Conservation (phyloP, 306 rosid species). For the Quercus suber region DNA sequence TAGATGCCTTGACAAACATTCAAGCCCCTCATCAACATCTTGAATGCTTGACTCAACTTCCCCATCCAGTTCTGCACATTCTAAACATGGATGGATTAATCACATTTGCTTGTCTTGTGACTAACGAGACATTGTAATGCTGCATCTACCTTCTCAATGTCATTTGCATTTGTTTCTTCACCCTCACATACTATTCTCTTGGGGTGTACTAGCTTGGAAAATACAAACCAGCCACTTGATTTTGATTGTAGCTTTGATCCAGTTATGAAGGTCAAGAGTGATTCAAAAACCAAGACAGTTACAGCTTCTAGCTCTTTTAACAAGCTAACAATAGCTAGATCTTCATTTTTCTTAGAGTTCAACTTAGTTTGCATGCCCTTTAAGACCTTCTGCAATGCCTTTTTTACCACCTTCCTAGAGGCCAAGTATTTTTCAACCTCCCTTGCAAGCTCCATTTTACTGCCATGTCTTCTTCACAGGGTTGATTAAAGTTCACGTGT, state of each 20-base stretch:
- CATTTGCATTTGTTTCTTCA: constrained; percentile 34
- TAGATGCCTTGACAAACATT: constrained; percentile 36
- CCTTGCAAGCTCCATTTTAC: constrained; percentile 37
- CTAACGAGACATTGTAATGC: constrained; percentile 39
- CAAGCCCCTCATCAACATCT: constrained; percentile 40
- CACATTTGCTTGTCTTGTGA: constrained; percentile 27
- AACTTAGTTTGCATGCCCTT: constrained; percentile 27
- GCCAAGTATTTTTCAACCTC: constrained; percentile 44
- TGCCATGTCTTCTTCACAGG: constrained; percentile 44
- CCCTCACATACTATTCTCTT: constrained; percentile 16
- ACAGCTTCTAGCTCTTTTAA: constrained; percentile 34
- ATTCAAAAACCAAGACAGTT: constrained; percentile 30
- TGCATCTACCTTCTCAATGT: constrained; percentile 45
- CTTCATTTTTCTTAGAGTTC: constrained; percentile 27
- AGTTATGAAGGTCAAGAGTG: constrained; percentile 27
- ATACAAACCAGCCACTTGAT: constrained; percentile 36
- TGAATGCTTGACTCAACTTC: constrained; percentile 37
- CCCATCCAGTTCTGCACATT: constrained; percentile 36
- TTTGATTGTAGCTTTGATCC: constrained; percentile 22
- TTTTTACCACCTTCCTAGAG: constrained; percentile 49
- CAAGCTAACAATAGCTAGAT: constrained; percentile 23
- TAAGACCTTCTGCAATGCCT: constrained; percentile 28
- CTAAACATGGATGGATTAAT: neutral
- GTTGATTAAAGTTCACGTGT: constrained; percentile 43
- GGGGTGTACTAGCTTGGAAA: constrained; percentile 33